Evolutionary conservation across 495 filamentous ascomycete species (phyloP).

Genomic region (Neurospora terricola): DNA sequence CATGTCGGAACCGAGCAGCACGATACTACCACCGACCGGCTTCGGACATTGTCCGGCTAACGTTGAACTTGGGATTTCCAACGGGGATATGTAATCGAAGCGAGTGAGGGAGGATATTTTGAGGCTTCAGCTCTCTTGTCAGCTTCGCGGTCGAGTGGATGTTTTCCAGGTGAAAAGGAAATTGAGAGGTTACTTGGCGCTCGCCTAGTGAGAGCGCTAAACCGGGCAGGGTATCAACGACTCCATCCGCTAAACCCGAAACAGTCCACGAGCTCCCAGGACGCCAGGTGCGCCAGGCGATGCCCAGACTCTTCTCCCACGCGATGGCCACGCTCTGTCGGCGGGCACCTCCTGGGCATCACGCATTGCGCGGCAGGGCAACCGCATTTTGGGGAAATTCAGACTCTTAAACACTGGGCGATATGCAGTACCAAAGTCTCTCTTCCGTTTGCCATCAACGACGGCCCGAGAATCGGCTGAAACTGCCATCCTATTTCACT

Average conservation of each 20-base stretch:
- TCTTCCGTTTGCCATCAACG: neutral
- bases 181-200: neutral
- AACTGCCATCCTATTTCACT: neutral
- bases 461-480: neutral
- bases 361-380: neutral
- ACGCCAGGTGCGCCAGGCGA: neutral
- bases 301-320: neutral
- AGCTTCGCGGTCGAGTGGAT: neutral
- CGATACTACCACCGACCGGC: neutral
- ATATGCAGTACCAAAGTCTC: neutral
- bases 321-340: neutral
- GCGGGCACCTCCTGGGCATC: neutral
- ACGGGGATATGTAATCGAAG: neutral
- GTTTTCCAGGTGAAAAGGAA: neutral
- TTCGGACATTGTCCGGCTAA: neutral
- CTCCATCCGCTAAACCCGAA: neutral
- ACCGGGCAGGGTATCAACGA: neutral
- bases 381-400: neutral
- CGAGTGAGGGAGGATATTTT: neutral
- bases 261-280: neutral
- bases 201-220: neutral
- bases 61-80: neutral
- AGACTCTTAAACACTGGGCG: neutral
- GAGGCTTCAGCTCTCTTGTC: neutral
- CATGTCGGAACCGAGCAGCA: neutral